Percentiles rank a stretch among this genome's conserved stretches.
These are phyloP conservation scores for Butyriboletus loyo DNA, from an alignment of 768 basidiomycete genomes.

Conservation along the genomic window DNA sequence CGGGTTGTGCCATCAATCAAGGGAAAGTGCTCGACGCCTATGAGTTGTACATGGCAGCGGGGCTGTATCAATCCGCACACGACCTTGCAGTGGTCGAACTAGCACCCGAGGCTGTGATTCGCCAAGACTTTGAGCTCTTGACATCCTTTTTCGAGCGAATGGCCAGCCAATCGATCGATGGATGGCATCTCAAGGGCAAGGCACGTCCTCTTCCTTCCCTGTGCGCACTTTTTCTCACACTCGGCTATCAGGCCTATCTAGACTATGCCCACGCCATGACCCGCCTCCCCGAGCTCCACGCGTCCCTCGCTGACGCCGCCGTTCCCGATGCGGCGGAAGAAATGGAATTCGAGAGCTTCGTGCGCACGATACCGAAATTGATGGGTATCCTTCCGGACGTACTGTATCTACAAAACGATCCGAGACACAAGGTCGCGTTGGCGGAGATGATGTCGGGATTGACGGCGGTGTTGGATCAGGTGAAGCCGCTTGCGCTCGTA, in stretches of 20 bases:
- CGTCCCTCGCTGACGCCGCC: constrained; percentile 39
- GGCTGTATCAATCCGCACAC: constrained; percentile 72
- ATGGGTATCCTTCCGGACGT: constrained; percentile 69
- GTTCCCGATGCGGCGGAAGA: constrained; percentile 46
- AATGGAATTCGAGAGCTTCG: constrained; percentile 58
- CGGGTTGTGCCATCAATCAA: constrained; percentile 53
- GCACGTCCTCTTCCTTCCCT: constrained; percentile 35
- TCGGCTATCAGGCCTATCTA: constrained; percentile 51
- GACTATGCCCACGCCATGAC: constrained; percentile 70
- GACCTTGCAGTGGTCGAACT: constrained; percentile 82
- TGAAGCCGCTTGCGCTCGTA: constrained; percentile 61
- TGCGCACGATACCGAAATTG: constrained; percentile 58
- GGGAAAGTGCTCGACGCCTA: constrained; percentile 73
- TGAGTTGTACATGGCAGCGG: constrained; percentile 69
- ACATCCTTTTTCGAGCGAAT: constrained; percentile 68
- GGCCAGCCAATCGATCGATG: constrained; percentile 52
- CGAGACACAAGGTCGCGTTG: constrained; percentile 66
- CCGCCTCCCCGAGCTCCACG: constrained; percentile 54
- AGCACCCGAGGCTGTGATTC: constrained; percentile 81
- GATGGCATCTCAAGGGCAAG: constrained; percentile 85
- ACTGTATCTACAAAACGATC: constrained; percentile 52
- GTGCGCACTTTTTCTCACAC: constrained; percentile 4
- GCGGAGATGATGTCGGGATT: constrained; percentile 71
- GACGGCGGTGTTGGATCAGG: constrained; percentile 54
- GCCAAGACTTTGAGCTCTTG: constrained; percentile 54